Conservation (phyloP, 345 rosid genomes). For the Arabidopsis suecica region DNA sequence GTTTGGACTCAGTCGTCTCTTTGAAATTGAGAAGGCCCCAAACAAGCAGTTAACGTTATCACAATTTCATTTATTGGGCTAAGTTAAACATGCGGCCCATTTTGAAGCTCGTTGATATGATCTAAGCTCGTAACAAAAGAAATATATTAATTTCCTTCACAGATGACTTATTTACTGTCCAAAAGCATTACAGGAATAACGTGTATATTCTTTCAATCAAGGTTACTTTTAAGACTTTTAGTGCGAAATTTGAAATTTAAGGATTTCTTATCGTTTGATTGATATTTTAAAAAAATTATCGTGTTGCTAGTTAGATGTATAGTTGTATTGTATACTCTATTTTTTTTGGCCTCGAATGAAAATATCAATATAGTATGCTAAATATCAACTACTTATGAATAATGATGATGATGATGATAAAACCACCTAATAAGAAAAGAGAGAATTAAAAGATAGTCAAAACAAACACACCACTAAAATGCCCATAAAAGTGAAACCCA, state of each 20-base stretch:
- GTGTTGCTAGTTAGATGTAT: not conserved
- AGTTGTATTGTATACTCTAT: not conserved
- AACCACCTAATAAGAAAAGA: slow-evolving; percentile 3
- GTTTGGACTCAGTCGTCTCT: not conserved
- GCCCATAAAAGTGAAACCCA: slow-evolving; percentile 47
- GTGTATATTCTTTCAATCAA: not conserved
- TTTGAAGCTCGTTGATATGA: not conserved
- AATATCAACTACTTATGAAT: slow-evolving; percentile 15
- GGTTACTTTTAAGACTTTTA: not conserved
- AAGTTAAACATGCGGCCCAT: not conserved
- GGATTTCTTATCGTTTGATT: not conserved
- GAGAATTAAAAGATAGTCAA: slow-evolving; percentile 30
- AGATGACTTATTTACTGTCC: not conserved
- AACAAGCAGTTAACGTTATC: not conserved
- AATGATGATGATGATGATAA: not conserved
- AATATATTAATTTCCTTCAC: not conserved
- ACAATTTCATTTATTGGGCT: not conserved
- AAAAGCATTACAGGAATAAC: not conserved
- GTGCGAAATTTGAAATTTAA: not conserved
- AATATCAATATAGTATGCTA: slow-evolving; percentile 8
- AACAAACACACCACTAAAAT: slow-evolving; percentile 48
- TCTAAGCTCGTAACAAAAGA: not conserved
- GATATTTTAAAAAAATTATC: no score
- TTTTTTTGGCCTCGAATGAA: not conserved
- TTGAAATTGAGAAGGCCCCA: not conserved